These are phyloP conservation scores for Botrytis pseudocinerea DNA, from an alignment of 2,329 filamentous ascomycete species.

Conservation along the genomic window DNA sequence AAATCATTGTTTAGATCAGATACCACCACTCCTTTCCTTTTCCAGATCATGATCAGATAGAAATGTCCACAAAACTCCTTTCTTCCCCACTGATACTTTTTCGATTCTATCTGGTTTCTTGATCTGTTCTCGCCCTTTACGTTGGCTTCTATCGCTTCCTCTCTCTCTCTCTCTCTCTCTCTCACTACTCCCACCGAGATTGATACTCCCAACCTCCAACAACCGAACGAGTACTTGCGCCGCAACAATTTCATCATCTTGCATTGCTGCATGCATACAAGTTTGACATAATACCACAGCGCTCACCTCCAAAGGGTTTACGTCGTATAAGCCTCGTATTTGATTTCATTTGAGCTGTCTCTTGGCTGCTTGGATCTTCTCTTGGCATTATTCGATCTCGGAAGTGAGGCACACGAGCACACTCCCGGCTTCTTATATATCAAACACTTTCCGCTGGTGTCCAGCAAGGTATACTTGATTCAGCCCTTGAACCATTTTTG, in stretches of 20 bases:
- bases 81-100: conserved; percentile 1
- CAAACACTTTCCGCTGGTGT: not conserved
- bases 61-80: conserved; percentile 6
- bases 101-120: not conserved
- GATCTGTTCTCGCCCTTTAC: not conserved
- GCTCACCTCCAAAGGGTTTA: not conserved
- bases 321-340: not conserved
- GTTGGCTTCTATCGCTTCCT: not conserved
- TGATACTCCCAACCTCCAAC: not conserved
- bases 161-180: not conserved
- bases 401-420: conserved; percentile 20
- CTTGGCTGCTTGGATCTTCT: conserved; percentile 19
- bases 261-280: conserved; percentile 1
- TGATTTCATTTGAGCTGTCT: conserved; percentile 10
- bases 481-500: not conserved
- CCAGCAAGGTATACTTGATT: not conserved
- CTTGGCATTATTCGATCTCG: conserved; percentile 19
- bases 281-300: not conserved
- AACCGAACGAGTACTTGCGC: not conserved
- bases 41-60: conserved; percentile 3
- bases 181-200: not conserved
- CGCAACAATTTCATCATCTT: conserved; percentile 3
- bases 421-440: conserved; percentile 6
- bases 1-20: not conserved
- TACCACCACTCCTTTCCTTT: not conserved